Evolutionary conservation across 202 grass and related monocot species (phyloP), one percentile per base, ranked within the genome.

Genomic region (Elaeis oleifera): DNA sequence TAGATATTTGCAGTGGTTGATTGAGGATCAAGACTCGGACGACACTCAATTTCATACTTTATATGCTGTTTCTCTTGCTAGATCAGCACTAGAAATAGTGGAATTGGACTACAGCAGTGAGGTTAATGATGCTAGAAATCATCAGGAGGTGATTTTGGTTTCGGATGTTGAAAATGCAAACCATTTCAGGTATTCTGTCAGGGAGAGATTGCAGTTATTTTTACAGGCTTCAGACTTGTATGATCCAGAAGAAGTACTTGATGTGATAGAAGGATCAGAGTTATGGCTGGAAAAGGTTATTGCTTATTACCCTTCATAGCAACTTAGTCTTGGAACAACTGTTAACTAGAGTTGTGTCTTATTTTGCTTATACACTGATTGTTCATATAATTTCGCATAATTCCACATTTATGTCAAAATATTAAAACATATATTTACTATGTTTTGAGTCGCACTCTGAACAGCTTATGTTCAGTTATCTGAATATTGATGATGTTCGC

Each of bases 221-320:
- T 83, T 96, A 71, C 87, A 96, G 78, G 84, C 84, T 71, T 96
- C 91, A 6, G 81, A 91, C 51, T 81, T 96, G 76, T 96, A 91
- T 75, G 87, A 96, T 71, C 87, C 91, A 79, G 87, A 90, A 84
- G 91, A 88, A 44, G 73, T 96, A 68, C 91, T 96, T 24, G 78
- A 88, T 85, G 78, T 96, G 49, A 82, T 96, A 70, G 67, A 74
- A 85, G 87, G 80, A 61, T 96, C 91, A 31, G 87, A 90, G 60
- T 83, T 96, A 79, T 96, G 91, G 91, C 76, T 96, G 49, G 91
- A 96, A 91, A 96, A 96, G 84, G 91, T 96, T 71, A 24, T 44
- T 44, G 14, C 11, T 44, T 44, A 44, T 44, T 44, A 44, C 36
- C 36, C 36, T 13, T 44, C 9, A 44, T 44, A 14, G 11, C 36